Evolutionary conservation across 768 basidiomycete genomes (phyloP).

Genomic region (Auriscalpium microsporum): DNA sequence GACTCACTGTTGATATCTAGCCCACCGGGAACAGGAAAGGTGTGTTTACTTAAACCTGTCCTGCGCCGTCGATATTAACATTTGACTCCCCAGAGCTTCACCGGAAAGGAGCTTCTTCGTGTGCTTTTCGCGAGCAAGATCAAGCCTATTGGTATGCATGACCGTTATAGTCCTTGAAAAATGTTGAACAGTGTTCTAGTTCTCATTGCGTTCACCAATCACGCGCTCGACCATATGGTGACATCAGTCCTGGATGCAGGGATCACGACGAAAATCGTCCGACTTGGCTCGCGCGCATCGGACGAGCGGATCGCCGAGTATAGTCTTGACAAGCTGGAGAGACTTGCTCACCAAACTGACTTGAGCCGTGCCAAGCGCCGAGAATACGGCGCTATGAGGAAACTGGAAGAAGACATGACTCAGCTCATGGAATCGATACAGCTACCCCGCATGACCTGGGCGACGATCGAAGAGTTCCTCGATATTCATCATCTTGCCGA

Average conservation of each 20-base stretch:
- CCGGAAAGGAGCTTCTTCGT: slow-evolving; percentile 60
- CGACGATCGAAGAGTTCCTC: slow-evolving; percentile 35
- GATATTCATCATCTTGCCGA: slow-evolving; percentile 41
- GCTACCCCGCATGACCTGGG: slow-evolving; percentile 4
- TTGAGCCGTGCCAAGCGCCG: slow-evolving; percentile 28
- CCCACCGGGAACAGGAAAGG: slow-evolving; percentile 77
- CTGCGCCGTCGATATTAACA: no score
- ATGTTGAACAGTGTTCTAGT: slow-evolving; percentile 15
- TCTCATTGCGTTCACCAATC: slow-evolving; percentile 66
- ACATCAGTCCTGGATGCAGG: slow-evolving; percentile 51
- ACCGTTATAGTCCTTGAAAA: background rate
- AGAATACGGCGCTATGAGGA: slow-evolving; percentile 34
- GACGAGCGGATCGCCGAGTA: slow-evolving; percentile 55
- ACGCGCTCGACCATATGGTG: slow-evolving; percentile 70
- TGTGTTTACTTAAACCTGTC: slow-evolving; percentile 15
- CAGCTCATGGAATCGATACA: slow-evolving; percentile 32
- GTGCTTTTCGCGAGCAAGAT: slow-evolving; percentile 48
- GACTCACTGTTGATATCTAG: slow-evolving; percentile 23
- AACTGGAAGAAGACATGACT: slow-evolving; percentile 37
- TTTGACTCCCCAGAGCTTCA: slow-evolving; percentile 40
- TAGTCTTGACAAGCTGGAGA: slow-evolving; percentile 52
- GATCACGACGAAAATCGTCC: slow-evolving; percentile 57
- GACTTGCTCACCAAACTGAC: slow-evolving; percentile 31
- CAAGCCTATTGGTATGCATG: slow-evolving; percentile 36
- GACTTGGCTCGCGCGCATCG: slow-evolving; percentile 56